Base-by-base conservation (phyloP, 345 rosid genomes). In the Arabidopsis thaliana region DNA sequence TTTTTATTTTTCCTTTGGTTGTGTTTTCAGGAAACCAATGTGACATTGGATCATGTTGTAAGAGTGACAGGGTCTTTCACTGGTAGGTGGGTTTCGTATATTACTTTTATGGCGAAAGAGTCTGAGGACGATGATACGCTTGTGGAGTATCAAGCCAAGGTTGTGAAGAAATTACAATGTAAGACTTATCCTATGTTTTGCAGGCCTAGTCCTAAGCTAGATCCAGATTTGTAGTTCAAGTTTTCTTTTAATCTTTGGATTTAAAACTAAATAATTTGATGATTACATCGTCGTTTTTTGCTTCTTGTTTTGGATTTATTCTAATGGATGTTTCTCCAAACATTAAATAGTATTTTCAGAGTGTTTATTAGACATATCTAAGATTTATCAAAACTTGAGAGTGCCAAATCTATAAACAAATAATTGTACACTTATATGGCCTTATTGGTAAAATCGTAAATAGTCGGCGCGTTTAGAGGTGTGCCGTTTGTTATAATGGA, bases 121-220 rank as follows among this genome's bases (percentile, higher is more conserved):
- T 49, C 28, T 7, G 56, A 49, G 12, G 28, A 22, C 28, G 28
- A 50, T 4, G 14, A 50, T 23, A 50, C 56, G 23, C 56, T 49
- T 49, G 53, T 49, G 25, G 52, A 48, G 23, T 48, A 48, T 49
- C 53, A 49, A 49, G 53, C 53, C 53, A 49, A 49, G 5, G 53
- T 49, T 49, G 28, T 11, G 1, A 49, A 22, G 25, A 22, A 49
- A 49, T 49, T 23, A 49, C 1, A 22, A 49, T 6, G 28, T 28
- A 49, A 49, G 55, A 49, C 55, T 49, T 8, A 49, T 49, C 55
- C 28, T 49, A 8, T 49, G 12, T 49, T 22, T 49, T 49, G 55
- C 55, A 49, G 30, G 30, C 30, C 55, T 8, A 49, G 55, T 22
- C 55, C 55, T 12, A 49, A 49, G 30, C 55, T 22, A 8, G 8